Conservation (phyloP, 1,284 basidiomycete species). For the Sphaerobolus stellatus region DNA sequence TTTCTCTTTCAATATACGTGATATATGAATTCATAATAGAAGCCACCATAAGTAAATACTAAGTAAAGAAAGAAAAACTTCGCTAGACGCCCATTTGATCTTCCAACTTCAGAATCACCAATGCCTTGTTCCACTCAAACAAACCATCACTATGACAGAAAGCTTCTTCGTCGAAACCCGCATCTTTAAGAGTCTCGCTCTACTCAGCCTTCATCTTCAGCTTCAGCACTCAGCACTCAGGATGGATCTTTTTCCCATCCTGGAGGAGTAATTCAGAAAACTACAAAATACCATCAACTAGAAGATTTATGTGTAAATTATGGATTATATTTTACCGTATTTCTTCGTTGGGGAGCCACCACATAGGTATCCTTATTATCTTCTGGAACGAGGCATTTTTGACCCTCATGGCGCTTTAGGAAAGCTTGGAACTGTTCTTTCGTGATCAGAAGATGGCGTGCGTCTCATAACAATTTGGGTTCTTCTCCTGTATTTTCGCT, state of each 20-base stretch:
- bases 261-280: slow-evolving; percentile 34
- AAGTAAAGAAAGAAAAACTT: too few relatives aligned
- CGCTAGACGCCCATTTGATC: too few relatives aligned
- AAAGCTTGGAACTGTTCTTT: slow-evolving; percentile 37
- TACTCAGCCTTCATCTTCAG: slow-evolving; percentile 37
- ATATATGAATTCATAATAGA: too few relatives aligned
- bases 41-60: too few relatives aligned
- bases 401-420: slow-evolving; percentile 30
- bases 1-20: too few relatives aligned
- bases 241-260: slow-evolving; percentile 30
- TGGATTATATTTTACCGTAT: slow-evolving; percentile 27
- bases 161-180: slow-evolving; percentile 34
- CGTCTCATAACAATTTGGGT: slow-evolving; percentile 35
- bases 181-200: slow-evolving; percentile 35
- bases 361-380: slow-evolving; percentile 39
- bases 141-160: slow-evolving; percentile 37
- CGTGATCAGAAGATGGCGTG: slow-evolving; percentile 33
- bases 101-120: too few relatives aligned
- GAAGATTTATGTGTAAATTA: not conserved
- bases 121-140: slow-evolving; percentile 33
- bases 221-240: slow-evolving; percentile 35
- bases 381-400: slow-evolving; percentile 35
- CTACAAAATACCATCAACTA: slow-evolving; percentile 17
- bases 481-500: slow-evolving; percentile 30
- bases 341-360: slow-evolving; percentile 37